Conservation (phyloP, 768 basidiomycete species). For the Hygrophoropsis aurantiaca region DNA sequence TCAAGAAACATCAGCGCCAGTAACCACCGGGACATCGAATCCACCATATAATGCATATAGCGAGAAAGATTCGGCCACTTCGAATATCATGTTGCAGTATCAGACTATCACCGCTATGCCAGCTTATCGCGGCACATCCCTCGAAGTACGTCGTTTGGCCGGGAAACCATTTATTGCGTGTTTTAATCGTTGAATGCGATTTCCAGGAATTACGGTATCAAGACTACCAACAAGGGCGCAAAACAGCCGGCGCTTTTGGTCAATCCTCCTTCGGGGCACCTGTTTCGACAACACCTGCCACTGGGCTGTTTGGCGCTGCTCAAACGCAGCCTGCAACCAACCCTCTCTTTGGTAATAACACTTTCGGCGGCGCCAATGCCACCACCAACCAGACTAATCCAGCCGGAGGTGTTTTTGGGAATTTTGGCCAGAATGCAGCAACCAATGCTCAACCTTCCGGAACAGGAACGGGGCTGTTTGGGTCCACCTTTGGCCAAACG, state of each 20-base stretch:
- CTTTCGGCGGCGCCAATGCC: constrained; percentile 8
- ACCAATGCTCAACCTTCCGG: constrained; percentile 39
- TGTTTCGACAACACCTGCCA: constrained; percentile 23
- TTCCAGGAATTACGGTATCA: constrained; percentile 70
- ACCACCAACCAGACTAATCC: constrained; percentile 22
- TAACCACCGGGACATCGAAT: constrained; percentile 69
- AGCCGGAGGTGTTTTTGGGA: constrained; percentile 27
- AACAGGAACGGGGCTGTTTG: constrained; percentile 43
- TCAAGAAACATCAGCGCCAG: constrained; percentile 46
- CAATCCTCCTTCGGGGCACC: constrained; percentile 33
- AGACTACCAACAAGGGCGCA: constrained; percentile 75
- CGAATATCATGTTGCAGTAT: constrained; percentile 58
- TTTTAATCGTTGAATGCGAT: constrained; percentile 1
- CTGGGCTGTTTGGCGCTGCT: constrained; percentile 23
- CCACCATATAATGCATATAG: constrained; percentile 56
- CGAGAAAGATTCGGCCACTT: constrained; percentile 65
- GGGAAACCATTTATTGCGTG: constrained; percentile 8
- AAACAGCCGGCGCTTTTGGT: constrained; percentile 67
- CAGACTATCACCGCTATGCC: constrained; percentile 84
- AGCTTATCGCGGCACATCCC: constrained; percentile 72
- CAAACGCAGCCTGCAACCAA: constrained; percentile 24
- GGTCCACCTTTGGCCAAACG: constrained; percentile 40
- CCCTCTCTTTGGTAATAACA: constrained; percentile 29
- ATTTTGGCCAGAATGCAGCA: constrained; percentile 39
- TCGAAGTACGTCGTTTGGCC: constrained; percentile 53